phyloP scores from a whole-genome alignment of 345 rosid species.

The Pugionium cornutum region DNA sequence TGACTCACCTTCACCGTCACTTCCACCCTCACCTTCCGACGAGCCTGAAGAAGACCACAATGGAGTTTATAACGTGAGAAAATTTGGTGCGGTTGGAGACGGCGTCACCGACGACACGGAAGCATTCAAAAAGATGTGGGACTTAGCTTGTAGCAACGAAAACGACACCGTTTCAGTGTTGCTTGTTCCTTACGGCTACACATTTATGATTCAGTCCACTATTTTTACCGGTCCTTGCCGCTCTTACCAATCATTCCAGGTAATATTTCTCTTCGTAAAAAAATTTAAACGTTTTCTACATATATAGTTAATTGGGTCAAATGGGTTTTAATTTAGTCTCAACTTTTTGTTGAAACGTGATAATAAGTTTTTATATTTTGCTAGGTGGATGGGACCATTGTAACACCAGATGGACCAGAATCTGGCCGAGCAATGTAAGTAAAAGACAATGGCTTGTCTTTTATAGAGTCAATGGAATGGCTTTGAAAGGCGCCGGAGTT shows the following conservation, averaged over 20 bases:
- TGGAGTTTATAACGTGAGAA: constrained; percentile 53
- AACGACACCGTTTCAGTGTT: constrained; percentile 40
- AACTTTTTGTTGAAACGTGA: background rate
- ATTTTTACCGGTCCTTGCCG: constrained; percentile 96
- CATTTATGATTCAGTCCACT: constrained; percentile 82
- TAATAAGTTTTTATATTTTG: background rate
- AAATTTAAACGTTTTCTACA: background rate
- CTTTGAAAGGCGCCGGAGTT: constrained; percentile 77
- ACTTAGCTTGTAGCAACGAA: constrained; percentile 52
- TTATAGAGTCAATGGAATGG: constrained; percentile 69
- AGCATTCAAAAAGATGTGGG: constrained; percentile 93
- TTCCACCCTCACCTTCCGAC: constrained; percentile 41
- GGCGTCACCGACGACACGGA: constrained; percentile 71
- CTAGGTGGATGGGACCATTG: constrained; percentile 62
- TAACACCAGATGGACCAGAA: constrained; percentile 76
- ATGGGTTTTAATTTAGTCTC: background rate
- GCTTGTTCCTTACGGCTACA: constrained; percentile 61
- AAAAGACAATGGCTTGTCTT: constrained; percentile 94
- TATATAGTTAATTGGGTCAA: background rate
- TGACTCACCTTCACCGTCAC: constrained; percentile 37
- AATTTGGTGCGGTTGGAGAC: constrained; percentile 79
- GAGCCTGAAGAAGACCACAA: constrained; percentile 39
- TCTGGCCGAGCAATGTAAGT: constrained; percentile 72
- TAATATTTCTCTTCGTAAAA: constrained; percentile 35
- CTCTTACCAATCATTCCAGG: constrained; percentile 64